These are phyloP conservation scores for Spatholobus suberectus DNA, from an alignment of 306 rosid genomes.

Conservation along the genomic window DNA sequence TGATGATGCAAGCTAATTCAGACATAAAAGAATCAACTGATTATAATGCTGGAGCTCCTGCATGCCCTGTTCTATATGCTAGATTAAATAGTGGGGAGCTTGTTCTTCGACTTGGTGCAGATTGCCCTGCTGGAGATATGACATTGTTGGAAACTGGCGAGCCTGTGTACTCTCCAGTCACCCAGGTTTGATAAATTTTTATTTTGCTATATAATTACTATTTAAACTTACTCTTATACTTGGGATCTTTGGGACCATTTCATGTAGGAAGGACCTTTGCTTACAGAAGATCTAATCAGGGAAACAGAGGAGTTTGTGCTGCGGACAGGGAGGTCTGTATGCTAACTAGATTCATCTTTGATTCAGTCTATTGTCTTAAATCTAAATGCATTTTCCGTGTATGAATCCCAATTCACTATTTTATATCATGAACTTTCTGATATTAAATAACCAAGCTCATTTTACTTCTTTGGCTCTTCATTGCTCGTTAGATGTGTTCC, in stretches of 20 bases:
- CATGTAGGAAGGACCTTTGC: conserved; percentile 94
- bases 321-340: conserved; percentile 93
- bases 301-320: conserved; percentile 98
- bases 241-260: conserved; percentile 38
- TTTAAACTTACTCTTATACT: conserved; percentile 29
- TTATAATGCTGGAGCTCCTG: conserved; percentile 41
- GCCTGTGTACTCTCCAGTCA: conserved; percentile 85
- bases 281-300: conserved; percentile 93
- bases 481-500: not conserved
- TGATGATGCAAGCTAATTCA: conserved; percentile 69
- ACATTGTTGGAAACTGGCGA: conserved; percentile 97
- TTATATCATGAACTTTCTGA: conserved; percentile 26
- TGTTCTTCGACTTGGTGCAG: conserved; percentile 88
- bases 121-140: conserved; percentile 60
- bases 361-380: conserved; percentile 20
- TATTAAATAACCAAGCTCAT: conserved; percentile 4
- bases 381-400: conserved; percentile 22
- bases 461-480: conserved; percentile 29
- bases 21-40: conserved; percentile 50
- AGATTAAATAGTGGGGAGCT: conserved; percentile 76
- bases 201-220: conserved; percentile 30
- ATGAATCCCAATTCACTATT: conserved; percentile 18
- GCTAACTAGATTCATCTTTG: conserved; percentile 32
- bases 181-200: conserved; percentile 71
- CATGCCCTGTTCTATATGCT: conserved; percentile 73